Percentiles rank a stretch among this genome's conserved stretches.
phyloP scores from a whole-genome alignment of 306 rosid genomes.

The Rosa persica region DNA sequence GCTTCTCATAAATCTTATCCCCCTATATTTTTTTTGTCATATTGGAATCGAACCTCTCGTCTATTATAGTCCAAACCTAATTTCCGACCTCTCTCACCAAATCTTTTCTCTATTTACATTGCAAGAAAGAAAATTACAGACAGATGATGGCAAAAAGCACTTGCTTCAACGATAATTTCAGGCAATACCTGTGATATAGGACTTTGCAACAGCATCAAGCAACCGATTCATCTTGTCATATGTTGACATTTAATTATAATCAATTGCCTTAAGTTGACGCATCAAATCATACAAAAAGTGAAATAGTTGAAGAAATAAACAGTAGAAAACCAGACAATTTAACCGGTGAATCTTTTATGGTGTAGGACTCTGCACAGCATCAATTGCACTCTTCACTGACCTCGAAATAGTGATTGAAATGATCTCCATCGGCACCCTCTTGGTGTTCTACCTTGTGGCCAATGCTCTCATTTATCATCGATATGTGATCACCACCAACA shows the following conservation, averaged over 20 bases:
- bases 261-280: not conserved
- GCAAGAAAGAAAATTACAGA: not conserved
- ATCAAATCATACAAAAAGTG: not conserved
- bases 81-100: not conserved
- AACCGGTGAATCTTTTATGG: slow-evolving; percentile 6
- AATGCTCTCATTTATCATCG: slow-evolving; percentile 78
- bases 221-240: slow-evolving; percentile 1
- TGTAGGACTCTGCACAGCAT: slow-evolving; percentile 83
- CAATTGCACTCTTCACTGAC: slow-evolving; percentile 80
- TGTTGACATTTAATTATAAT: not conserved
- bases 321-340: not conserved
- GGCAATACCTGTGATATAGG: not conserved
- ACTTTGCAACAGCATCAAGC: not conserved
- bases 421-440: slow-evolving; percentile 71
- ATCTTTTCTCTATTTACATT: not conserved
- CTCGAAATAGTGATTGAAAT: slow-evolving; percentile 66
- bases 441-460: slow-evolving; percentile 92
- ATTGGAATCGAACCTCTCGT: not conserved
- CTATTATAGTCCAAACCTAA: not conserved
- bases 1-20: not conserved
- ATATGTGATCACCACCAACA: slow-evolving; percentile 50
- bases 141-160: not conserved
- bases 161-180: not conserved
- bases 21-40: not conserved
- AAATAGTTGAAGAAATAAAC: not conserved